Evolutionary conservation across 192 early-diverging fungal species (phyloP), one percentile per base, ranked within the genome.

Genomic region (Coemansia sp.): DNA sequence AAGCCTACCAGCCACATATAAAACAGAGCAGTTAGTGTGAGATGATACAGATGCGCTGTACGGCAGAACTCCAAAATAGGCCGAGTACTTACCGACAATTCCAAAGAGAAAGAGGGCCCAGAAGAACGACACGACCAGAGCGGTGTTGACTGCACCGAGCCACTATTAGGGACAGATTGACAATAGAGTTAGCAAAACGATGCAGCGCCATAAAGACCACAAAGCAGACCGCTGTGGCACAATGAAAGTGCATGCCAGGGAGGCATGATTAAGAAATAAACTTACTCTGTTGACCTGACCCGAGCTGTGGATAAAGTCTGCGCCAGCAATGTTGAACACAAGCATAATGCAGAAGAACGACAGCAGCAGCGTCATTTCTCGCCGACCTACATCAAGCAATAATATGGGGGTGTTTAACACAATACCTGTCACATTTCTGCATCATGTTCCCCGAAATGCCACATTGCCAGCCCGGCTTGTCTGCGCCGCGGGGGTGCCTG

Each of bases 331-430:
- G 61, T 83, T 77, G 23, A 79, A 60, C 17, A 50, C 76, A n/a
- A 83, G 60, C 49, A 60, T 48, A n/a, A 83, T 55, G 56, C 68
- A 67, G 35, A 67, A 83, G 19, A 75, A 56, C 23, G 66, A 59
- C 51, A 83, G 58, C 14, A 83, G 56, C 62, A 79, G 54, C 4
- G 75, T 67, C 72, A 83, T 83, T 51, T 83, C 81, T 74, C 75
- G 75, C 75, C 81, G 81, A 38, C 81, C 79, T 82, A 77, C 45
- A 61, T 2, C 25, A 50, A 17, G 19, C 15, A 39, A 39, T 43
- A 52, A 21, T 53, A 14, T 37, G 29, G 41, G 41, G n/a, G 41
- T 24, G 41, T 17, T 14, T 37, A 50, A 5, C 47, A 47, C 58
- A 38, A 60, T 21, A 37, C 23, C 23, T 17, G 19, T 52, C 51